Conservation (phyloP, 768 basidiomycete species). For the Solioccasus polychromus region DNA sequence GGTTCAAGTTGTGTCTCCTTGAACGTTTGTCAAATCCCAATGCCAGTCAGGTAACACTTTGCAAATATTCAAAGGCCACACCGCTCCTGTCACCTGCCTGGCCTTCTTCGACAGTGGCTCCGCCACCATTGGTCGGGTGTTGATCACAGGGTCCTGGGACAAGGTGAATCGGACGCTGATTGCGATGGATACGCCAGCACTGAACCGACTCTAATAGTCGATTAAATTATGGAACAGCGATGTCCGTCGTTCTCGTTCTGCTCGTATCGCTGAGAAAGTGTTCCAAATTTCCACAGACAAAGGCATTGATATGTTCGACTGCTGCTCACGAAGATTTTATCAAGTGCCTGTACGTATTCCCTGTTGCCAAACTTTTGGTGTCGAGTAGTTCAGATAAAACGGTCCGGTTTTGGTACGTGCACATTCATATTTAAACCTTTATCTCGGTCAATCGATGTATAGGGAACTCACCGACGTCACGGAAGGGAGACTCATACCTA, state of each 20-base stretch:
- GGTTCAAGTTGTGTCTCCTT: conserved; percentile 5
- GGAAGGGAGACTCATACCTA: conserved; percentile 41
- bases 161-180: conserved; percentile 42
- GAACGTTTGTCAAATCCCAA: conserved; percentile 8
- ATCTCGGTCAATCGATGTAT: background rate
- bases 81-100: conserved; percentile 83
- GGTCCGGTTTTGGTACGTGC: conserved; percentile 76
- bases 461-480: conserved; percentile 64
- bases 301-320: conserved; percentile 64
- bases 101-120: conserved; percentile 53
- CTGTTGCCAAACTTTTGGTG: conserved; percentile 62
- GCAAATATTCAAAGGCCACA: conserved; percentile 78
- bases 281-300: conserved; percentile 49
- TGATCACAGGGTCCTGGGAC: conserved; percentile 96
- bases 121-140: conserved; percentile 42
- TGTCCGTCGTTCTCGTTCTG: conserved; percentile 39
- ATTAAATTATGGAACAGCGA: conserved; percentile 84
- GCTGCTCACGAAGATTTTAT: conserved; percentile 88
- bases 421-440: background rate
- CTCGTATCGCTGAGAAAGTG: background rate
- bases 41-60: conserved; percentile 75
- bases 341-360: conserved; percentile 75
- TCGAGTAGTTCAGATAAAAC: conserved; percentile 91
- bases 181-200: background rate
- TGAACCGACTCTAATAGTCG: conserved; percentile 48